phyloP scores from a whole-genome alignment of 2,329 filamentous ascomycete genomes.

The Aphanocladium album region DNA sequence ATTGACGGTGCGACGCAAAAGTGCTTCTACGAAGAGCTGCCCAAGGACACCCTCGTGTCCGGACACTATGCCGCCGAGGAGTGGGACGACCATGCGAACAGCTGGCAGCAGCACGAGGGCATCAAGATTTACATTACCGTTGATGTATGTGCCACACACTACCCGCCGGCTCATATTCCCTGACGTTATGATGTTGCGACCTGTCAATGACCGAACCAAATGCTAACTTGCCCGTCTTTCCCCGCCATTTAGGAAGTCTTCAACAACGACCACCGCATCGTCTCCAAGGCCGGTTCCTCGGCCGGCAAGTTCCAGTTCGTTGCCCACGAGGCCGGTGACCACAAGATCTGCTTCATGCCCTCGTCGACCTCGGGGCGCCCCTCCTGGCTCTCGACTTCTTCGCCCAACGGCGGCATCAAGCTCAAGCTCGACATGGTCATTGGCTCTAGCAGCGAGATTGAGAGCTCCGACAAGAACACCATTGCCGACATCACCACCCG shows the following conservation, averaged over 20 bases:
- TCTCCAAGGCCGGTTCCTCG: constrained; percentile 72
- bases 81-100: constrained; percentile 64
- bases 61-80: constrained; percentile 87
- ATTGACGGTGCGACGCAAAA: constrained; percentile 80
- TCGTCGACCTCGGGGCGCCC: constrained; percentile 63
- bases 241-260: constrained; percentile 68
- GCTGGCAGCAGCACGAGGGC: constrained; percentile 68
- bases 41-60: constrained; percentile 94
- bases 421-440: constrained; percentile 87
- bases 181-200: too few relatives aligned
- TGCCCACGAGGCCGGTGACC: constrained; percentile 88
- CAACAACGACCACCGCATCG: constrained; percentile 95
- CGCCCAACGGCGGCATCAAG: constrained; percentile 70
- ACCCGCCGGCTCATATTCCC: too few relatives aligned
- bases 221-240: constrained; percentile 9
- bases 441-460: constrained; percentile 89
- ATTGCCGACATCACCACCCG: constrained; percentile 83
- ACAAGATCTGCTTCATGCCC: constrained; percentile 91
- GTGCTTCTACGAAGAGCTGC: constrained; percentile 97
- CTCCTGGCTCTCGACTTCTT: constrained; percentile 65
- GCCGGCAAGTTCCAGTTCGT: constrained; percentile 92
- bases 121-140: constrained; percentile 87
- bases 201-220: constrained; percentile 2
- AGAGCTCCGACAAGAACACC: constrained; percentile 90
- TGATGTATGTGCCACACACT: constrained; percentile 50